phyloP scores from a whole-genome alignment of 352 stramenopile genomes.

The Phytophthora crassamura region DNA sequence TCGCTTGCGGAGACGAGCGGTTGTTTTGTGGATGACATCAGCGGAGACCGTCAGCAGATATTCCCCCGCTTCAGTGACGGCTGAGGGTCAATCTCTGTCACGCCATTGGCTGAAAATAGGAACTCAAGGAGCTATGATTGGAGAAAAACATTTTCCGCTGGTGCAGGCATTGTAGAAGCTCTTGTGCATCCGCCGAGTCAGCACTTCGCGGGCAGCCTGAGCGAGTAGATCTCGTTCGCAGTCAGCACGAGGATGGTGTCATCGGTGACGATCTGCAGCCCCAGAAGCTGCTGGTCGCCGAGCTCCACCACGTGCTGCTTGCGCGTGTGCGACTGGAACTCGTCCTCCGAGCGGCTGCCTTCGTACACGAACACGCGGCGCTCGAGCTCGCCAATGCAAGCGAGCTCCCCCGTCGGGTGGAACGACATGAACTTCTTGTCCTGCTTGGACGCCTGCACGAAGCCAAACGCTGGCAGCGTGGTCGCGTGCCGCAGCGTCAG shows the following conservation, averaged over 20 bases:
- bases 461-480: conserved; percentile 82
- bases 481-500: conserved; percentile 51
- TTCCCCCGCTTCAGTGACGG: conserved; percentile 21
- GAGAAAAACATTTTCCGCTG: conserved; percentile 20
- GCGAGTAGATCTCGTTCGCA: conserved; percentile 47
- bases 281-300: conserved; percentile 66
- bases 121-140: background rate
- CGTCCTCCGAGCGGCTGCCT: conserved; percentile 36
- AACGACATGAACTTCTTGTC: conserved; percentile 88
- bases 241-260: conserved; percentile 64
- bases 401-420: conserved; percentile 56
- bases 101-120: conserved; percentile 19
- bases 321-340: conserved; percentile 50
- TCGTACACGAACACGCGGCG: conserved; percentile 82
- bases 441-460: conserved; percentile 89
- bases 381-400: conserved; percentile 81
- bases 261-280: conserved; percentile 56
- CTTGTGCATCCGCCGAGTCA: background rate
- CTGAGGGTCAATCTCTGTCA: background rate
- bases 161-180: conserved; percentile 8
- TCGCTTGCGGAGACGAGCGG: conserved; percentile 26
- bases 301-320: conserved; percentile 79
- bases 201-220: conserved; percentile 27
- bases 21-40: conserved; percentile 34
- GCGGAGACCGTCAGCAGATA: conserved; percentile 33